Evolutionary conservation across 495 filamentous ascomycete genomes (phyloP).

Genomic region (Thermothielavioides terrestris): DNA sequence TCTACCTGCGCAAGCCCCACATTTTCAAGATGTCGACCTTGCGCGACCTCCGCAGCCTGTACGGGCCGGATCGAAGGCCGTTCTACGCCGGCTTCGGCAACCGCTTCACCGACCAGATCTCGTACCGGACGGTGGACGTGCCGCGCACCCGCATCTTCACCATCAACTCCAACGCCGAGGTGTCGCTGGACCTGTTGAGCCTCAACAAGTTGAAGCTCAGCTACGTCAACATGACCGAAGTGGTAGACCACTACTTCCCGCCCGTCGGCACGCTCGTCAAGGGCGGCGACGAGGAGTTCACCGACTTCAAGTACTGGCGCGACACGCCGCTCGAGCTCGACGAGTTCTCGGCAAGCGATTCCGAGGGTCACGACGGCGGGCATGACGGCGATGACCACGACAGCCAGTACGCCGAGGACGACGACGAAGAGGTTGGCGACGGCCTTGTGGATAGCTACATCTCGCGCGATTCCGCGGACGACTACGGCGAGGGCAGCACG

Average conservation of each 20-base stretch:
- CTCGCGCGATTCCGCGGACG: constrained; percentile 32
- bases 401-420: constrained; percentile 11
- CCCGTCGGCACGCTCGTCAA: constrained; percentile 66
- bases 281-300: constrained; percentile 74
- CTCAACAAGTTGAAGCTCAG: constrained; percentile 94
- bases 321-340: constrained; percentile 64
- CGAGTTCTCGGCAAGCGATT: constrained; percentile 71
- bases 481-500: constrained; percentile 36
- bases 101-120: constrained; percentile 89
- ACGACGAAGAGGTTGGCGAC: constrained; percentile 39
- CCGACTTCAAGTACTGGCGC: constrained; percentile 84
- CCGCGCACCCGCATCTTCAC: constrained; percentile 92
- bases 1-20: constrained; percentile 93
- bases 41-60: constrained; percentile 84
- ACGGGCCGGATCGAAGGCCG: constrained; percentile 66
- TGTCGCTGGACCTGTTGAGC: constrained; percentile 81
- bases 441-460: constrained; percentile 47
- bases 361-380: constrained; percentile 41
- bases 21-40: constrained; percentile 99
- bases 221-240: constrained; percentile 91
- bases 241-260: constrained; percentile 96
- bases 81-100: constrained; percentile 99
- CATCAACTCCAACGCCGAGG: constrained; percentile 96
- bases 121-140: constrained; percentile 92
- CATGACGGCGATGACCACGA: constrained; percentile 21